phyloP scores from a whole-genome alignment of 2,329 filamentous ascomycete species.

The Herpomyces periplanetae region DNA sequence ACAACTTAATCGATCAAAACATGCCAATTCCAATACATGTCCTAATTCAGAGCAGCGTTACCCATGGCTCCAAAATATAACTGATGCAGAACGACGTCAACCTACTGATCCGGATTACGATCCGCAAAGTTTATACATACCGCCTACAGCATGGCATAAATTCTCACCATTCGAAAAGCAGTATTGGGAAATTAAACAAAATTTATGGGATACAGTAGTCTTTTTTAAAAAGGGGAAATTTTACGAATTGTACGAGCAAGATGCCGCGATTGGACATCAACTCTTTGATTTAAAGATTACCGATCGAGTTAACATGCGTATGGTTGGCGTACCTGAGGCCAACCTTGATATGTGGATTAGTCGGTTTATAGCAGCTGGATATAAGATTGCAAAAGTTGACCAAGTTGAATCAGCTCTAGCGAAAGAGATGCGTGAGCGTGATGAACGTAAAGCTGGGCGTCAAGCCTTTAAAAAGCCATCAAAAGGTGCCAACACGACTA shows the following conservation, averaged over 20 bases:
- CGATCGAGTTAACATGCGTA: slow-evolving; percentile 93
- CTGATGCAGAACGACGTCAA: slow-evolving; percentile 44
- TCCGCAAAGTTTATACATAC: slow-evolving; percentile 58
- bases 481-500: slow-evolving; percentile 14
- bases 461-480: slow-evolving; percentile 10
- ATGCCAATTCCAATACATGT: slow-evolving; percentile 7
- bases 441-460: slow-evolving; percentile 12
- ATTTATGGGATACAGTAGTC: slow-evolving; percentile 82
- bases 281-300: slow-evolving; percentile 91
- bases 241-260: slow-evolving; percentile 90
- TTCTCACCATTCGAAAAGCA: slow-evolving; percentile 91
- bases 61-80: slow-evolving; percentile 48
- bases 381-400: slow-evolving; percentile 81
- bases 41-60: slow-evolving; percentile 33
- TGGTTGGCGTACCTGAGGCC: slow-evolving; percentile 88
- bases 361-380: slow-evolving; percentile 90
- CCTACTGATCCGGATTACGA: slow-evolving; percentile 57
- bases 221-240: slow-evolving; percentile 99
- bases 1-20: slow-evolving; percentile 6
- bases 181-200: slow-evolving; percentile 97
- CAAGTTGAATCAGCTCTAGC: slow-evolving; percentile 81
- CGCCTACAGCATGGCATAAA: slow-evolving; percentile 31
- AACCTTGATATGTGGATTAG: slow-evolving; percentile 91
- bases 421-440: slow-evolving; percentile 90
- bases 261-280: slow-evolving; percentile 80